These are phyloP conservation scores for Suillus fuscotomentosus DNA, from an alignment of 768 basidiomycete species.

Conservation along the genomic window DNA sequence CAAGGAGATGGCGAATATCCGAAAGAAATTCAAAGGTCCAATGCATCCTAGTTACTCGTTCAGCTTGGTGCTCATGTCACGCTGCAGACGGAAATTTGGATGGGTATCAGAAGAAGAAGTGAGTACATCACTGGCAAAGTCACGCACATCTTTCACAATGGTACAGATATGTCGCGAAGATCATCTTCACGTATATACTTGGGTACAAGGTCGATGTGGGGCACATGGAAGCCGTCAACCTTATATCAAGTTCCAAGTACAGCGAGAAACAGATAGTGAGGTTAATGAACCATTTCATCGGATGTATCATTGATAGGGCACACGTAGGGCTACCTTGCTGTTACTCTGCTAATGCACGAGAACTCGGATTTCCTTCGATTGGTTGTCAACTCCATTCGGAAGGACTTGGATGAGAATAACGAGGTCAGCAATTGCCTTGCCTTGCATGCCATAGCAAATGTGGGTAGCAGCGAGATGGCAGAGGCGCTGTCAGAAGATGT, in stretches of 20 bases:
- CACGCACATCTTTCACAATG: constrained; percentile 4
- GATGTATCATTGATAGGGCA: neutral
- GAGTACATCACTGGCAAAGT: constrained; percentile 25
- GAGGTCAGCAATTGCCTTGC: constrained; percentile 97
- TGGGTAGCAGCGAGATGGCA: constrained; percentile 98
- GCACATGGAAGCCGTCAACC: constrained; percentile 98
- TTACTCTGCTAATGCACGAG: constrained; percentile 97
- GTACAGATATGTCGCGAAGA: constrained; percentile 92
- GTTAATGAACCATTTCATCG: constrained; percentile 6
- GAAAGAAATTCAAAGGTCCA: constrained; percentile 96
- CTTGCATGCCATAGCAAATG: constrained; percentile 96
- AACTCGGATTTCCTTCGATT: constrained; percentile 95
- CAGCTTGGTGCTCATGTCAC: constrained; percentile 5
- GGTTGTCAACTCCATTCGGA: constrained; percentile 97
- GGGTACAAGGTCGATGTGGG: constrained; percentile 99
- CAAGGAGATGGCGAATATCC: constrained; percentile 99
- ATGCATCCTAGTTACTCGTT: constrained; percentile 8
- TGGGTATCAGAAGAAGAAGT: constrained; percentile 94
- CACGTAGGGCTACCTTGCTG: constrained; percentile 89
- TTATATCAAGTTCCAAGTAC: constrained; percentile 94
- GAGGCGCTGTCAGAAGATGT: constrained; percentile 93
- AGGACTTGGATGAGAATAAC: constrained; percentile 92
- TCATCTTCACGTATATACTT: constrained; percentile 98
- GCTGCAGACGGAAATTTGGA: constrained; percentile 76
- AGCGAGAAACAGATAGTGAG: constrained; percentile 98